Base-by-base conservation (phyloP, 1,139 yeast genomes). In the Blastobotrys ciferrii region DNA sequence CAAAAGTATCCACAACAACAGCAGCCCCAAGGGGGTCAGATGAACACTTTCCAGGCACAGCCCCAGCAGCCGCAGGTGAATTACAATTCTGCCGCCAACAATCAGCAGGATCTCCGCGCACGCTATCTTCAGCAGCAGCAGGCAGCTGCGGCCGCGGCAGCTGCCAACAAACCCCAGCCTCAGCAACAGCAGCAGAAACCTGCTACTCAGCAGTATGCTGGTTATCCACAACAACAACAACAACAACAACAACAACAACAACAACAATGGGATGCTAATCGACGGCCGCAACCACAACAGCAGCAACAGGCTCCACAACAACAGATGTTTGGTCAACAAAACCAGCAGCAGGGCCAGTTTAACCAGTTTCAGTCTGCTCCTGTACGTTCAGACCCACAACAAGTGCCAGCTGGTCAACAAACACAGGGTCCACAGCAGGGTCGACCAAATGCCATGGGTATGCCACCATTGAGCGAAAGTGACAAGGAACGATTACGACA, bases 401-500 rank as follows among this genome's bases (percentile, higher is more conserved):
- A 52, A 30, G 59, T 50, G 35, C 48, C 42, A 31, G 48, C 28
- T 9, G 49, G 25, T 12, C 7, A n/a, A 30, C 46, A 55, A 41
- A 53, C 45, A 35, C 59, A 48, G 41, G 58, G 52, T 46, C 59
- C 52, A 37, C 57, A 32, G 47, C 54, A 48, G 50, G 51, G 49
- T 37, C 46, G 41, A 32, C 49, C 40, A n/a, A 19, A 19, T 19
- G 28, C 9, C 35, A 20, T 18, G 17, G 19, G 47, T 31, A 30
- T 25, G 41, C 55, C 46, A 37, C 49, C 23, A 36, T 19, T 36
- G 40, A 49, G 61, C 6, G 78, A 74, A 14, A 77, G 72, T 39
- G 82, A 79, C 60, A 70, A 77, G 62, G 66, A 69, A 56, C 78
- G 78, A 48, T 74, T 87, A 54, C 76, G 82, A 52, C 78, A 75